Evolutionary conservation across 345 rosid genomes (phyloP).

Genomic region (Murraya koenigii): DNA sequence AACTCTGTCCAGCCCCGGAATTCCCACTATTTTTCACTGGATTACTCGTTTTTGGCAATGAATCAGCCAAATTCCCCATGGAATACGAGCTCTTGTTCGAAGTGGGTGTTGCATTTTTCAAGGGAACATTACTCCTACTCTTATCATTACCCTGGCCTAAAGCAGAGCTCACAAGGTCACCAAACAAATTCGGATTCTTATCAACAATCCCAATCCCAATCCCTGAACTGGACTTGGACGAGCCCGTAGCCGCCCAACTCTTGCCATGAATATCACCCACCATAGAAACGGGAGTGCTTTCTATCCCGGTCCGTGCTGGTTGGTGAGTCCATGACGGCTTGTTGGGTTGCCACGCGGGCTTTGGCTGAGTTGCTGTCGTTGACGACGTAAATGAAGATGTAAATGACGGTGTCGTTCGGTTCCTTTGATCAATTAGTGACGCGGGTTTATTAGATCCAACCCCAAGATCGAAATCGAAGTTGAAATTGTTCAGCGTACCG

Average conservation of each 20-base stretch:
- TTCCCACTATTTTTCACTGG: constrained; percentile 38
- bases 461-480: constrained; percentile 77
- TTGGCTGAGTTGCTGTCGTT: constrained; percentile 48
- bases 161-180: constrained; percentile 84
- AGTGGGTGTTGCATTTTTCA: constrained; percentile 54
- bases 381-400: constrained; percentile 43
- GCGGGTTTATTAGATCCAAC: constrained; percentile 63
- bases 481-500: constrained; percentile 47
- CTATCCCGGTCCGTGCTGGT: constrained; percentile 47
- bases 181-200: constrained; percentile 78
- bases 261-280: constrained; percentile 88
- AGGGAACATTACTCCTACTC: constrained; percentile 53
- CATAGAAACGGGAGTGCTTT: constrained; percentile 67
- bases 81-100: constrained; percentile 53
- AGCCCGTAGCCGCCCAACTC: constrained; percentile 62
- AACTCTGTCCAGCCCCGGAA: constrained; percentile 40
- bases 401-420: constrained; percentile 38
- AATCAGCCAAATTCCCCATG: constrained; percentile 76
- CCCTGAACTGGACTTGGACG: constrained; percentile 43
- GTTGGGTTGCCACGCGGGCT: constrained; percentile 68
- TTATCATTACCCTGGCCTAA: constrained; percentile 56
- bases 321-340: constrained; percentile 92
- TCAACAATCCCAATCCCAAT: constrained; percentile 63
- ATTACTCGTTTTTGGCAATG: constrained; percentile 63
- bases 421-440: constrained; percentile 76